Evolutionary conservation across 352 stramenopile genomes (phyloP).

Genomic region (Phytophthora pisi): DNA sequence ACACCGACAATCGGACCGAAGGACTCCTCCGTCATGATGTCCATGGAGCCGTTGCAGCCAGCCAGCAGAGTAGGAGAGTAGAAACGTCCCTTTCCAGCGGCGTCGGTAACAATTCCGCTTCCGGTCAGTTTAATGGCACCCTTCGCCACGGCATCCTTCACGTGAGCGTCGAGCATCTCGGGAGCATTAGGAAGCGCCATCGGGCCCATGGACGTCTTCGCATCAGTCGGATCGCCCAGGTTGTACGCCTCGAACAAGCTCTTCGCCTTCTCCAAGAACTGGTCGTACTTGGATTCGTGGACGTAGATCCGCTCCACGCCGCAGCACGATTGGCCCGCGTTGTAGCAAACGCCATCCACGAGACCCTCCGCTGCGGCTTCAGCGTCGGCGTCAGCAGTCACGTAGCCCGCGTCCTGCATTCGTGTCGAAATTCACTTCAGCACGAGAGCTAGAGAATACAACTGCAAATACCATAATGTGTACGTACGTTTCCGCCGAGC

Average conservation of each 20-base stretch:
- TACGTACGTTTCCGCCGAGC: slow-evolving; percentile 77
- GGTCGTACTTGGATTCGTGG: slow-evolving; percentile 79
- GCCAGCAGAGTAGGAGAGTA: slow-evolving; percentile 80
- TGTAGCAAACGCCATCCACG: slow-evolving; percentile 86
- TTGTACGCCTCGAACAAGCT: slow-evolving; percentile 70
- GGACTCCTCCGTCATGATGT: slow-evolving; percentile 84
- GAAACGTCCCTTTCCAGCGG: slow-evolving; percentile 67
- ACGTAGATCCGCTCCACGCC: slow-evolving; percentile 87
- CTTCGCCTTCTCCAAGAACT: slow-evolving; percentile 72
- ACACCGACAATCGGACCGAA: slow-evolving; percentile 86
- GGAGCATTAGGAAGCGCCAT: slow-evolving; percentile 67
- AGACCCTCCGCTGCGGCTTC: slow-evolving; percentile 67
- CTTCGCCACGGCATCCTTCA: slow-evolving; percentile 78
- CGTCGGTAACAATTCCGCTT: slow-evolving; percentile 48
- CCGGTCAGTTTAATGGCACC: slow-evolving; percentile 63
- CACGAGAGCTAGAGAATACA: background rate
- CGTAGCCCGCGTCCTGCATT: slow-evolving; percentile 73
- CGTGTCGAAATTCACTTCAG: background rate
- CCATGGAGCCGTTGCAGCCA: slow-evolving; percentile 70
- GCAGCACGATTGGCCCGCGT: slow-evolving; percentile 87
- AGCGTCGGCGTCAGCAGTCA: slow-evolving; percentile 71
- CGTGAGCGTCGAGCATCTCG: slow-evolving; percentile 54
- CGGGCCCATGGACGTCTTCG: slow-evolving; percentile 67
- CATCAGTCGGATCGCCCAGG: slow-evolving; percentile 67
- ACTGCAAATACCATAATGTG: background rate